Base-by-base conservation (phyloP, 2,329 filamentous ascomycete species). In the Xylariaceae sp. region DNA sequence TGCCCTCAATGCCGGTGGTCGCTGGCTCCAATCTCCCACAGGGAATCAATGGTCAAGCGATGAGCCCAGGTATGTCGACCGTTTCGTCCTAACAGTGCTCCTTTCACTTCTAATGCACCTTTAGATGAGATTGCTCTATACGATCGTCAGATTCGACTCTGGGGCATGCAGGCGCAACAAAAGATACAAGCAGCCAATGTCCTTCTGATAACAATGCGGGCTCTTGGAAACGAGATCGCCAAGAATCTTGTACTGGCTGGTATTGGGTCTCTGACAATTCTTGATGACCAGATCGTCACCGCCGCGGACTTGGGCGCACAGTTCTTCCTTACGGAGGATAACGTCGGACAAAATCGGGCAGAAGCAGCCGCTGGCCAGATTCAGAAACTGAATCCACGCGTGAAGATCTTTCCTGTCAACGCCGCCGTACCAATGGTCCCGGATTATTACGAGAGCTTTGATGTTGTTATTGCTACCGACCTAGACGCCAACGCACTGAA, bases 231-330 rank as follows among this genome's bases (percentile, higher is more conserved):
- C 68, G 94, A 99, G 73, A 88, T 97, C 49, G 92, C 94, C 57
- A 99, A 99, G 77, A 99, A 97, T 68, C 85, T 99, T 18, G 93
- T 97, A 16, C 83, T 99, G 2, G 92, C 94, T 18, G 94, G 94
- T 54, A 88, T 99, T 63, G 88, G 89, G 51, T 93, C 90, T 31
- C 79, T 99, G 55, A 97, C 93, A 14, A 84, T 99, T 50, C 78
- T 94, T 53, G 94, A 99, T 71, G 81, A 89, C 63, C 84, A 87
- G 49, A 57, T 74, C 10, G 88, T 96, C 50, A 87, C 82, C 1
- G 86, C 92, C 63, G 82, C 87, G 46, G 93, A 97, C 68, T 75
- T 96, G 2, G 89, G 88, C 38, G 82, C 87, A 14, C 87, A 91
- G 61, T 93, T 97, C 75, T 89, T 97, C 70, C 74, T 97, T 47